These are phyloP conservation scores for Phytophthora constricta DNA, from an alignment of 352 stramenopile genomes.

Conservation along the genomic window DNA sequence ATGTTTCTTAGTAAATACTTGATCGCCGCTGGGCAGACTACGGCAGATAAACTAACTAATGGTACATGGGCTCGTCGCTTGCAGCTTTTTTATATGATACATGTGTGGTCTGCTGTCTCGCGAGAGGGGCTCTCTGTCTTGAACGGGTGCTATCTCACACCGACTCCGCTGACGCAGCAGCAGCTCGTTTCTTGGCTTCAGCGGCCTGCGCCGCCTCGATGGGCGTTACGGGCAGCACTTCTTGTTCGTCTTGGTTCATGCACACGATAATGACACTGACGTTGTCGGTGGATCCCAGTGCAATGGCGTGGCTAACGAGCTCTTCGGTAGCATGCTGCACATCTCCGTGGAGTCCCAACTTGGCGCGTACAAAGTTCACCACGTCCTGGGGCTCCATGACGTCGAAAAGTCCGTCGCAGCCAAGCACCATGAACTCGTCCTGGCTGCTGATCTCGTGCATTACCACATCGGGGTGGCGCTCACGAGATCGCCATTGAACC, in stretches of 20 bases:
- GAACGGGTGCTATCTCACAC: slow-evolving; percentile 17
- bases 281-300: slow-evolving; percentile 83
- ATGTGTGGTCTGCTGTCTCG: slow-evolving; percentile 37
- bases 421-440: slow-evolving; percentile 86
- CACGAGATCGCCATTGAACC: slow-evolving; percentile 85
- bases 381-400: slow-evolving; percentile 85
- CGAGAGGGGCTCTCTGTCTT: not conserved
- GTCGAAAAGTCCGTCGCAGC: slow-evolving; percentile 87
- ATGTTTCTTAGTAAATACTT: slow-evolving; percentile 41
- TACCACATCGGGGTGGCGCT: slow-evolving; percentile 75
- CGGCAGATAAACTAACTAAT: slow-evolving; percentile 39
- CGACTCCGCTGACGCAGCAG: slow-evolving; percentile 13
- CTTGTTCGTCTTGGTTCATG: slow-evolving; percentile 70
- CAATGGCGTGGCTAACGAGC: slow-evolving; percentile 84
- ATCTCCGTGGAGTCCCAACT: slow-evolving; percentile 69
- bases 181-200: slow-evolving; percentile 41
- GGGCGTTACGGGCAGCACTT: slow-evolving; percentile 40
- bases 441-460: slow-evolving; percentile 54
- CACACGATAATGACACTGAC: slow-evolving; percentile 83
- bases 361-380: slow-evolving; percentile 82
- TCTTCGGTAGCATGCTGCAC: slow-evolving; percentile 84
- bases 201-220: slow-evolving; percentile 39
- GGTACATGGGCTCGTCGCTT: slow-evolving; percentile 32
- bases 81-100: slow-evolving; percentile 40
- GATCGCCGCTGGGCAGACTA: slow-evolving; percentile 11